Evolutionary conservation across 805 yeast genomes (phyloP).

Genomic region (Wickerhamomyces strasburgensis): DNA sequence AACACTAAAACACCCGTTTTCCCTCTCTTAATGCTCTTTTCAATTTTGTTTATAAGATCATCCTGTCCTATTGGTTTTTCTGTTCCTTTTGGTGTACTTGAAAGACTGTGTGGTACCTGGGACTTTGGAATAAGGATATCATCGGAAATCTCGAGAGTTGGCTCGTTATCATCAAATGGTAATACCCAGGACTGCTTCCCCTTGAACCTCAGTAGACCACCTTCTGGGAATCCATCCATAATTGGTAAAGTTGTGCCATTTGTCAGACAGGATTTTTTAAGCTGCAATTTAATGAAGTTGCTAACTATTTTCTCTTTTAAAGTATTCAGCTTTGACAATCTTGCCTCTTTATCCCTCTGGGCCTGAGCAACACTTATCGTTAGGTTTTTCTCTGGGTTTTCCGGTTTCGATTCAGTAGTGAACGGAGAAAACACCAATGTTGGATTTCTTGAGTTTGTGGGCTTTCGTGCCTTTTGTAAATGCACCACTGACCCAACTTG

Average conservation of each 20-base stretch:
- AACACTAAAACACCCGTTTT: conserved; percentile 55
- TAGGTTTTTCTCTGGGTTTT: conserved; percentile 25
- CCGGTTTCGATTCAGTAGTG: conserved; percentile 31
- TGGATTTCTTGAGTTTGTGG: conserved; percentile 31
- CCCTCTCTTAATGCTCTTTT: conserved; percentile 37
- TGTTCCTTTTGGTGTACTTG: neutral
- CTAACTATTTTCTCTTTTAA: conserved; percentile 22
- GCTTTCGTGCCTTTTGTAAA: conserved; percentile 38
- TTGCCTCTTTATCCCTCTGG: conserved; percentile 17
- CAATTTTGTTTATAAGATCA: conserved; percentile 33
- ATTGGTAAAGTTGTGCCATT: conserved; percentile 49
- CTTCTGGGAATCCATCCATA: conserved; percentile 46
- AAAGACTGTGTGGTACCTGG: conserved; percentile 13
- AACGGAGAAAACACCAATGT: conserved; percentile 51
- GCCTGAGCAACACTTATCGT: conserved; percentile 20
- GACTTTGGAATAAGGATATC: conserved; percentile 30
- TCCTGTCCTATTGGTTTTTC: conserved; percentile 54
- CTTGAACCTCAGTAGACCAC: conserved; percentile 54
- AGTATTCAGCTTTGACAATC: conserved; percentile 17
- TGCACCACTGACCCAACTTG: conserved; percentile 50
- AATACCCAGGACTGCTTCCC: conserved; percentile 36
- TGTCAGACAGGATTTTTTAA: conserved; percentile 38
- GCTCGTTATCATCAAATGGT: conserved; percentile 30
- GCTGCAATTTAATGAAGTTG: conserved; percentile 13
- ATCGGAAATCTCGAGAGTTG: conserved; percentile 45